Base-by-base conservation (phyloP, 2,329 filamentous ascomycete genomes). In the Penicillium capsulatum region DNA sequence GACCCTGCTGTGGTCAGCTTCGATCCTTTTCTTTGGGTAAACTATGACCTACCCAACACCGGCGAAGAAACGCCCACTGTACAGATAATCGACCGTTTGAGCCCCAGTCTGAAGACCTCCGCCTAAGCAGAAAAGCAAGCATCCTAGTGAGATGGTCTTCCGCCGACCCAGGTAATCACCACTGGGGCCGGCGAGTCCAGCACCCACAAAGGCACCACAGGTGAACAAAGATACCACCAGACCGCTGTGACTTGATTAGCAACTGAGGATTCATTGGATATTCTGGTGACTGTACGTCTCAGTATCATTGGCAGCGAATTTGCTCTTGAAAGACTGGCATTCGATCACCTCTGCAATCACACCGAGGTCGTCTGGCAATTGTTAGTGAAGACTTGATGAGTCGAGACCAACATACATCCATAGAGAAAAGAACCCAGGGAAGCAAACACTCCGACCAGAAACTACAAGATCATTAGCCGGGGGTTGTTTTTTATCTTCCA, bases 171-270 rank as follows among this genome's bases (percentile, higher is more conserved):
- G 64, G 40, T 59, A 69, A 59, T 89, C 80, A 47, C 81, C 80
- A 24, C 68, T 53, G 1, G 77, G 73, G 44, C 85, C 86, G 27
- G 80, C 84, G 24, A 79, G 66, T 20, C 69, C 68, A 17, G 84
- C 80, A 7, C 84, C 84, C 48, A 84, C 76, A 65, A 87, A 87
- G 15, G 84, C 84, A 31, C 85, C 80, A 2, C 75, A 83, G 0
- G 86, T 91, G 61, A 91, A 90, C 43, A 89, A 74, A 1, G 83
- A 85, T 1, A 90, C 85, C 0, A 88, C 82, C 3, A 83, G 77
- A 37, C 83, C 84, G 26, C 74, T 81, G 22, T 7, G 22, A 24
- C 7, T 7, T 11, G 11, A 33, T n/a, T n/a, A n/a, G n/a, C n/a
- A n/a, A n/a, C n/a, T n/a, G n/a, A n/a, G n/a, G n/a, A n/a, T 4